Base-by-base conservation (phyloP, 441 rosid genomes). In the Euphorbia corollata region DNA sequence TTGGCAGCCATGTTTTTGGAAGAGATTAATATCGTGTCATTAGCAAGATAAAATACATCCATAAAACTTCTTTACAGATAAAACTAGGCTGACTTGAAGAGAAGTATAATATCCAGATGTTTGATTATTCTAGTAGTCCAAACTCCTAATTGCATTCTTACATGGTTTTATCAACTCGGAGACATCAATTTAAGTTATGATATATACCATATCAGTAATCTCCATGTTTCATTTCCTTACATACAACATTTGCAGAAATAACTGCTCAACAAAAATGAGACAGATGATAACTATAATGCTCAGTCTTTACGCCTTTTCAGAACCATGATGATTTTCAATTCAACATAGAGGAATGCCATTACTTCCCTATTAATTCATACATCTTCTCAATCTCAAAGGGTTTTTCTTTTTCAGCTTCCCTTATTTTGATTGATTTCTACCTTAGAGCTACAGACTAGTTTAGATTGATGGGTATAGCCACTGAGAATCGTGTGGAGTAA, bases 361-460 rank as follows among this genome's bases (percentile, higher is more conserved):
- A 47, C 3, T 45, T 45, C 7, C 15, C 16, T 64, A 18, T n/a
- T 23, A 48, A 16, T 8, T 20, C 34, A 30, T 4, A 27, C n/a
- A 12, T 10, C 67, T 48, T 48, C 58, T 50, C n/a, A 64, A 50
- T 15, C 5, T 23, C n/a, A 48, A 24, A 9, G n/a, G n/a, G 50
- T 3, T 23, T 6, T 64, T 30, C 11, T 8, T 18, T 18, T 50
- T 12, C 51, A 47, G 51, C 32, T 32, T 27, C 32, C 9, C 16
- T 16, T 11, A n/a, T 64, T 32, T 18, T 23, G 16, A 27, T 15
- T 50, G 34, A 48, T 12, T 15, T 30, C 34, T 6, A 12, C 16
- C 59, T 47, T 13, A 48, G 64, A 13, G 36, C 48, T 36, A 59
- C 51, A 30, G 64, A 24, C 20, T 39, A 64, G 32, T 48, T 13